Evolutionary conservation across 768 basidiomycete species (phyloP), one percentile per base, ranked within the genome.

Genomic region (Tephrocybe sp.): DNA sequence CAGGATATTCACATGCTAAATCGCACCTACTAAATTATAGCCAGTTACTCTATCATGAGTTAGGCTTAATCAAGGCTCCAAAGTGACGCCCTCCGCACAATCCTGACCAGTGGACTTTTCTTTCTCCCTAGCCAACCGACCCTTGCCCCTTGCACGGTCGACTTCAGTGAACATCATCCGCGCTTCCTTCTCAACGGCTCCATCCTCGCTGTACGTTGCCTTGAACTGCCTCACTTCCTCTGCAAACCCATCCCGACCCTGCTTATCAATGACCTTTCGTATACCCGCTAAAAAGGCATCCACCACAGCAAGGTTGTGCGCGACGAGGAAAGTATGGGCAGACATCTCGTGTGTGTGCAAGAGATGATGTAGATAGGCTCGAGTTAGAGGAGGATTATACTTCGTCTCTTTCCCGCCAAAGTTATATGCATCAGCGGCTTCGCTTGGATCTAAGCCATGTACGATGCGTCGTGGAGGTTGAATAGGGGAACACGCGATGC

Each of bases 271-370:
- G 0, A 73, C 61, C 0, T 13, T 33, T 7, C 91, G 76, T 1
- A 93, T 68, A 0, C 78, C 79, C 0, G 66, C 67, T 38, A 92
- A 80, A 61, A 94, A 89, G 1, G 68, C 62, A 33, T 83, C 78
- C 22, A 91, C 67, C 1, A 92, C 77, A 0, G 77, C 62, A 23
- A 91, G 71, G 56, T 94, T 94, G 64, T 94, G 92, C 67, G 83
- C 73, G 10, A 74, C 76, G 15, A 94, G 77, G 19, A 93, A 64
- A 3, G 88, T 61, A 56, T 94, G 89, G 1, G 89, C 85, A 0
- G 84, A 81, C 91, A 94, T 93, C 64, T 94, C 92, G 64, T 94
- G 92, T 5, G 91, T 91, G 44, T 86, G 84, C 29, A 93, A 69
- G 12, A 94, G 78, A 57, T 94, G 91, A 61, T 94, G 90, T 24